Base-by-base conservation (phyloP, 306 rosid species). In the Vigna hirtella region DNA sequence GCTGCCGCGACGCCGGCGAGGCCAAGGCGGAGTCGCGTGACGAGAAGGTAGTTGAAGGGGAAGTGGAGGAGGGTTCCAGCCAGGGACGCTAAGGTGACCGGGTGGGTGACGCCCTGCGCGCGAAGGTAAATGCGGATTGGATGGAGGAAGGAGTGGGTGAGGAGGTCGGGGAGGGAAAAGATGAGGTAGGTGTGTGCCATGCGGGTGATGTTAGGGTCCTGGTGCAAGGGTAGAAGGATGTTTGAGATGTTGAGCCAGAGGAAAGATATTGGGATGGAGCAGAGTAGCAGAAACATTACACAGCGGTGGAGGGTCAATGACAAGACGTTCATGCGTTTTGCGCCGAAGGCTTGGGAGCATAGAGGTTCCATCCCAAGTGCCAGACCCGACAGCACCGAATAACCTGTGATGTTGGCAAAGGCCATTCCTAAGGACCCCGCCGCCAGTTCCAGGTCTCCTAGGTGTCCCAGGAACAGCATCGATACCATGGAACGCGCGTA, bases 91-190 rank as follows among this genome's bases (percentile, higher is more conserved):
- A 91, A 57, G 0, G 98, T 95, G 0, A 95, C 62, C 0, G 97
- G 98, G 68, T 48, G 92, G 72, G 91, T 92, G 82, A 95, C 79
- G 0, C 95, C 87, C 78, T 95, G 98, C 0, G 98, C 79, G 10
- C 98, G 98, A 85, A 95, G 98, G 89, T 92, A 95, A 72, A 95
- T 82, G 59, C 98, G 91, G 82, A 91, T 87, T 58, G 98, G 98
- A 66, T 95, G 97, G 18, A 91, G 73, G 61, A 91, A 85, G 0
- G 98, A 89, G 87, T 95, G 88, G 11, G 98, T 87, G 9, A 93
- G 15, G 26, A 95, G 93, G 82, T 95, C 99, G 5, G 72, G 72
- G 6, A 0, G 99, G 99, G 72, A 95, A 90, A 2, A 91, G 50
- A 36, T 61, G 89, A 2, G 84, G 12, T 3, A 95, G 85, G 90